A percentile compares a stretch with the other conserved stretches of the same genome.
These are phyloP conservation scores for Colletotrichum orbiculare DNA, from an alignment of 2,329 filamentous ascomycete species.

Conservation along the genomic window DNA sequence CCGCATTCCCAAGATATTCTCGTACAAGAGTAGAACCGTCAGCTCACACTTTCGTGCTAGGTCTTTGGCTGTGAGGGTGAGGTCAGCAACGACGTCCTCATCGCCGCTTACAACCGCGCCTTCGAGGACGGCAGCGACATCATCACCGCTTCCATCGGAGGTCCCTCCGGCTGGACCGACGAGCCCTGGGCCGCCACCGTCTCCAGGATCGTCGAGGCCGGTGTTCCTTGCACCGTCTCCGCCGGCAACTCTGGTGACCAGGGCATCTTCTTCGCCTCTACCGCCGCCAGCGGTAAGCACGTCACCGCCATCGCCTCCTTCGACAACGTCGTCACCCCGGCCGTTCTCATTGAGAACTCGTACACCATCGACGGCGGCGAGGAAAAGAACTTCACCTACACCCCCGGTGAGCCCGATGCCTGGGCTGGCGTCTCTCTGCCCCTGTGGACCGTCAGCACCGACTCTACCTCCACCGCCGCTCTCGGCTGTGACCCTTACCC, in stretches of 20 bases:
- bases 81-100: constrained; percentile 66
- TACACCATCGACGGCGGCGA: constrained; percentile 52
- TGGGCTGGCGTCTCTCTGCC: constrained; percentile 61
- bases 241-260: constrained; percentile 61
- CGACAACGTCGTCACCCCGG: constrained; percentile 57
- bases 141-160: constrained; percentile 67
- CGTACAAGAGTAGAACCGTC: too few relatives aligned
- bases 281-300: constrained; percentile 58
- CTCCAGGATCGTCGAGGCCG: constrained; percentile 63
- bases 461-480: constrained; percentile 56
- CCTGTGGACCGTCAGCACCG: constrained; percentile 60
- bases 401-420: constrained; percentile 51
- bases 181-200: constrained; percentile 62
- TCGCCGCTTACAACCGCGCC: constrained; percentile 68
- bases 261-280: constrained; percentile 62
- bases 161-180: constrained; percentile 62
- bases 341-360: constrained; percentile 53
- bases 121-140: constrained; percentile 69
- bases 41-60: neutral
- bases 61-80: constrained; percentile 67
- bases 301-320: constrained; percentile 62
- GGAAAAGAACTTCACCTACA: constrained; percentile 54
- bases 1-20: too few relatives aligned
- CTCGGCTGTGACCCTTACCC: constrained; percentile 66
- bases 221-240: constrained; percentile 64